Evolutionary conservation across 768 basidiomycete genomes (phyloP), one percentile per base, ranked within the genome.

Genomic region (Xerocomellus intermedius): DNA sequence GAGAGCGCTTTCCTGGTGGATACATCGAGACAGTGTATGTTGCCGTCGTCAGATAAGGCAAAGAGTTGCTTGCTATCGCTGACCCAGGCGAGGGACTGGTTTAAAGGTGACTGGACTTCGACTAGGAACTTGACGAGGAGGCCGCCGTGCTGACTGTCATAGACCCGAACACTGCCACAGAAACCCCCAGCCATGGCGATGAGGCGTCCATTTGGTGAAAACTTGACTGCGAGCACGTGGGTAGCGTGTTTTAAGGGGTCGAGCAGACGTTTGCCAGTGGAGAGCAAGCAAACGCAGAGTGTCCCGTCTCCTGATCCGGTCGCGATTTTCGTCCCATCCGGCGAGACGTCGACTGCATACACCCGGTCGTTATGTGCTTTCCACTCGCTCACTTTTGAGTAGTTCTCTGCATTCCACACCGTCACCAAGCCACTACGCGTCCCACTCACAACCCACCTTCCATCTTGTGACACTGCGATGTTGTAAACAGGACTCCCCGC

Each of bases 361-460:
- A 54, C 48, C 1, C 1, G 2, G 1, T 7, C 5, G 8, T 0
- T 9, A 14, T 47, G 43, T 10, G 1, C 48, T 19, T 21, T 22
- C 9, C 50, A 41, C 5, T 51, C 28, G 26, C 5, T 2, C 30
- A 36, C 35, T 12, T 35, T n/a, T n/a, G n/a, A 6, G 42, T 41
- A 37, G 14, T 16, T 48, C 35, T 49, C 26, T 2, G 36, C 36
- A 21, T 56, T 24, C 58, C 55, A 56, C 19, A 59, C 55, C 1
- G 4, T 38, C n/a, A 56, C 41, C 37, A 21, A 4, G 21, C 55
- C 58, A n/a, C 5, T 9, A 0, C 2, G 1, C 19, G 22, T 33
- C 22, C 46, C 55, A 12, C 19, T 9, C 1, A 36, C 54, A 17
- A 60, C 5, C 51, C 43, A 50, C 32, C 36, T 44, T 4, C 44